Percentiles rank a stretch among this genome's conserved stretches.
Evolutionary conservation across 208 protist species (phyloP).

Genomic region (Wallacemonas sp.): DNA sequence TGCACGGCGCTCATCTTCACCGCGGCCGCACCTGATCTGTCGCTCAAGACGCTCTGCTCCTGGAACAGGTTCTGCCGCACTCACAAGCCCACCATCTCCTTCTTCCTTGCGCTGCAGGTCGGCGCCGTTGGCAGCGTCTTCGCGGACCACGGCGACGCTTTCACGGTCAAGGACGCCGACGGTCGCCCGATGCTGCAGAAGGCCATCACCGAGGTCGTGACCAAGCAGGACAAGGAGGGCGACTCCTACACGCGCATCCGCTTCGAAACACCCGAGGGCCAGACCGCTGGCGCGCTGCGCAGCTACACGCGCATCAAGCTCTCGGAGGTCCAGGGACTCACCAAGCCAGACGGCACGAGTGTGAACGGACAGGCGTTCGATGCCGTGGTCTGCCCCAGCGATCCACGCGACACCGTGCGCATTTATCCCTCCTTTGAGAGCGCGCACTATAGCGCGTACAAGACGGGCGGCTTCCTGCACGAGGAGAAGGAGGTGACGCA

Average conservation of each 20-base stretch:
- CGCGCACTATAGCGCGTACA: slow-evolving; percentile 70
- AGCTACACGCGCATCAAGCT: slow-evolving; percentile 89
- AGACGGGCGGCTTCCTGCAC: slow-evolving; percentile 85
- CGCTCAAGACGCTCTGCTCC: slow-evolving; percentile 53
- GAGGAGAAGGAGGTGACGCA: slow-evolving; percentile 73
- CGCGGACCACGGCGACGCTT: slow-evolving; percentile 72
- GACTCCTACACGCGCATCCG: slow-evolving; percentile 73
- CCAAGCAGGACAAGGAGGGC: slow-evolving; percentile 55
- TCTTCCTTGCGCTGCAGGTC: slow-evolving; percentile 73
- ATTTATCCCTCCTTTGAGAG: slow-evolving; percentile 84
- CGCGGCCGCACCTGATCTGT: slow-evolving; percentile 68
- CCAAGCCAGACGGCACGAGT: slow-evolving; percentile 56
- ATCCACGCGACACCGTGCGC: slow-evolving; percentile 79
- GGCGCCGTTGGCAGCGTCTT: slow-evolving; percentile 81
- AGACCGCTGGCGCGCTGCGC: slow-evolving; percentile 75
- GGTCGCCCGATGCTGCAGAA: slow-evolving; percentile 82
- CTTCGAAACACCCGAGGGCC: slow-evolving; percentile 84
- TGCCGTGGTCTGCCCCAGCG: slow-evolving; percentile 72
- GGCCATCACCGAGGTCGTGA: slow-evolving; percentile 65
- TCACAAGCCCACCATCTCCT: slow-evolving; percentile 63
- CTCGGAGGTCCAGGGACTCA: slow-evolving; percentile 75
- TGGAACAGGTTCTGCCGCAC: slow-evolving; percentile 83
- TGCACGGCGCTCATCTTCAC: slow-evolving; percentile 77
- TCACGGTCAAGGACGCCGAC: slow-evolving; percentile 82
- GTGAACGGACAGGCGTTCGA: slow-evolving; percentile 69